Base-by-base conservation (phyloP, 2,329 filamentous ascomycete species). In the Periconia digitata region DNA sequence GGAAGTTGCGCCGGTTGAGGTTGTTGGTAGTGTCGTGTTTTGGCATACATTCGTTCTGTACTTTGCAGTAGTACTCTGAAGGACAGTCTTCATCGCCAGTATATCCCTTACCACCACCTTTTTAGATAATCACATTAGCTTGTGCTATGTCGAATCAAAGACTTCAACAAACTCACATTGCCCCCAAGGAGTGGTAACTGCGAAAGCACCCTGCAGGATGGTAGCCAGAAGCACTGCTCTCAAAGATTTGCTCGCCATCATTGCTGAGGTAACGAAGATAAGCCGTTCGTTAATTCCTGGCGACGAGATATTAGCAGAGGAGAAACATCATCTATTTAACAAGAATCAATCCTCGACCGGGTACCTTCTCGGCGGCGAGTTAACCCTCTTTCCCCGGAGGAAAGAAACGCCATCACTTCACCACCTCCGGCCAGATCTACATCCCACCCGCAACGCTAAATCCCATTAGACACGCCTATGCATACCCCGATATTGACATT, bases 41-140 rank as follows among this genome's bases (percentile, higher is more conserved):
- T 32, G n/a, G 6, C 43, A 32, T 54, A 54, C 51, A 54, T 16
- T 53, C 49, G 44, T 56, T 56, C 23, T 52, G 49, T 8, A 39
- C 48, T 29, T 52, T 38, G 43, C 54, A 56, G 6, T 34, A 32
- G 29, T 56, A 56, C 2, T 41, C 51, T 17, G 40, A 29, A 2
- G 51, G 29, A 44, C 54, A 56, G 2, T 38, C 37, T 15, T 40
- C 51, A n/a, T 49, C 49, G 16, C 51, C 54, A 18, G 51, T 42
- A 21, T 43, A 56, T 7, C 49, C 51, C 3, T 32, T 42, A 7
- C 54, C 51, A 24, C 54, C 49, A 43, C 51, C 54, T 56, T 32
- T 32, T 32, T 15, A 5, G 3, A 12, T 15, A 37, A 18, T 32
- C 17, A 3, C n/a, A 42, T 50, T 38, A 54, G 43, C 22, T 34